Percentiles rank a stretch among this genome's conserved stretches.
Evolutionary conservation across 805 yeast genomes (phyloP).

Genomic region (Spathaspora arborariae): DNA sequence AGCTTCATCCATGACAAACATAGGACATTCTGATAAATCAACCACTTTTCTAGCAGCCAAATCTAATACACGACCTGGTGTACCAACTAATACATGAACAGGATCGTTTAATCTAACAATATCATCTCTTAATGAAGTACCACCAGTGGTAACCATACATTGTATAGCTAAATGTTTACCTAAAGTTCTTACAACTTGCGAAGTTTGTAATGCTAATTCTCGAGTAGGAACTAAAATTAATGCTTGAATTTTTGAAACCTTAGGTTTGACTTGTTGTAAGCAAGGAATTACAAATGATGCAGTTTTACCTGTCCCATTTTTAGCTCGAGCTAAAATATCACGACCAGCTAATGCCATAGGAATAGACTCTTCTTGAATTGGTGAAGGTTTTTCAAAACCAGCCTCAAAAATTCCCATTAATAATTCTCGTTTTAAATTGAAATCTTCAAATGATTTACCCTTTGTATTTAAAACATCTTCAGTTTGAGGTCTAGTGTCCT

Average conservation of each 20-base stretch:
- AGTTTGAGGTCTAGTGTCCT: slow-evolving; percentile 93
- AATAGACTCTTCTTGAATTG: slow-evolving; percentile 95
- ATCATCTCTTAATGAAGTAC: slow-evolving; percentile 91
- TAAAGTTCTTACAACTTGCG: slow-evolving; percentile 93
- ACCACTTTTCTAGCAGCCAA: slow-evolving; percentile 86
- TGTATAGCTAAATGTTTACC: slow-evolving; percentile 91
- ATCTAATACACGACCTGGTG: slow-evolving; percentile 96
- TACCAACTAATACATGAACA: slow-evolving; percentile 92
- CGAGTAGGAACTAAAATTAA: slow-evolving; percentile 94
- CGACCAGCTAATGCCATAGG: slow-evolving; percentile 95
- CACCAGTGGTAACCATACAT: slow-evolving; percentile 98
- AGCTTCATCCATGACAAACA: slow-evolving; percentile 98
- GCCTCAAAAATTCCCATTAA: slow-evolving; percentile 99
- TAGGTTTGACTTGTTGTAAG: slow-evolving; percentile 83
- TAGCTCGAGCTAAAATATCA: slow-evolving; percentile 95
- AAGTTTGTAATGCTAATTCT: slow-evolving; percentile 95
- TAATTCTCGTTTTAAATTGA: slow-evolving; percentile 85
- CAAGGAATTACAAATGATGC: slow-evolving; percentile 96
- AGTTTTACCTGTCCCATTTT: slow-evolving; percentile 98
- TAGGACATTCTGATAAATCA: slow-evolving; percentile 78
- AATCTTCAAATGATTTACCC: slow-evolving; percentile 89
- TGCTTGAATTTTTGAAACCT: slow-evolving; percentile 81
- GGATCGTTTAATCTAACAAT: slow-evolving; percentile 88
- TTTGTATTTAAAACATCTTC: slow-evolving; percentile 92
- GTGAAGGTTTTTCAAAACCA: slow-evolving; percentile 97